phyloP scores from a whole-genome alignment of 352 stramenopile species.

The Phytophthora nicotianae region DNA sequence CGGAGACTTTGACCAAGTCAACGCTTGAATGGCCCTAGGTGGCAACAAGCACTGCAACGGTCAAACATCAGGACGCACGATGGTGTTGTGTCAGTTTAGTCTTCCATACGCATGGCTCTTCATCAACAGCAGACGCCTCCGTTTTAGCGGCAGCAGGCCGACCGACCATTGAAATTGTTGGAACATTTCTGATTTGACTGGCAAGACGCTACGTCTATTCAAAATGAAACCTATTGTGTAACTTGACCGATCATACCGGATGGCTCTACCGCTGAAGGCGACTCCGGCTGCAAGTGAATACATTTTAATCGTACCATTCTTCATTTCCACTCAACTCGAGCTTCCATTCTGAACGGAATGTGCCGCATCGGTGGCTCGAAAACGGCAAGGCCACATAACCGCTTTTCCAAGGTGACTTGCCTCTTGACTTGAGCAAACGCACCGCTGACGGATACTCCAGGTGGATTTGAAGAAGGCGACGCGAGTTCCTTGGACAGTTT shows the following conservation, averaged over 20 bases:
- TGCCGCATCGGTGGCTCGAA: constrained; percentile 8
- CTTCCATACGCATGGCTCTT: constrained; percentile 17
- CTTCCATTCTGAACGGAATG: constrained; percentile 15
- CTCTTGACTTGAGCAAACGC: constrained; percentile 1
- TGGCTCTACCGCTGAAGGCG: background rate
- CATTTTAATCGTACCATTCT: background rate
- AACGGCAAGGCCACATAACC: constrained; percentile 9
- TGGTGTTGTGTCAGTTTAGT: constrained; percentile 10
- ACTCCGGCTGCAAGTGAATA: constrained; percentile 21
- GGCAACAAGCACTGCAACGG: background rate
- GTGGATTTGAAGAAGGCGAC: constrained; percentile 6
- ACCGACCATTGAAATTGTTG: constrained; percentile 17
- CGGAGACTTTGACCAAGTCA: background rate
- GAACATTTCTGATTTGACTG: constrained; percentile 37
- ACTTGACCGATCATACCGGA: background rate
- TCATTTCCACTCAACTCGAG: constrained; percentile 7
- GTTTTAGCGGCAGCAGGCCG: constrained; percentile 15
- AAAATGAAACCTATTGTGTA: background rate
- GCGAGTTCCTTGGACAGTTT: constrained; percentile 22
- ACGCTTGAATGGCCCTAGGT: too few relatives aligned
- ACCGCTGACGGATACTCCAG: constrained; percentile 1
- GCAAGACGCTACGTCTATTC: constrained; percentile 16
- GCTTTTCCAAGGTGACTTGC: constrained; percentile 2
- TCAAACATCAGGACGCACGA: constrained; percentile 20
- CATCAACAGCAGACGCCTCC: constrained; percentile 24